A percentile compares a stretch with the other conserved stretches of the same genome.
Evolutionary conservation across 768 basidiomycete species (phyloP).

Genomic region (Pleurotus platypus): DNA sequence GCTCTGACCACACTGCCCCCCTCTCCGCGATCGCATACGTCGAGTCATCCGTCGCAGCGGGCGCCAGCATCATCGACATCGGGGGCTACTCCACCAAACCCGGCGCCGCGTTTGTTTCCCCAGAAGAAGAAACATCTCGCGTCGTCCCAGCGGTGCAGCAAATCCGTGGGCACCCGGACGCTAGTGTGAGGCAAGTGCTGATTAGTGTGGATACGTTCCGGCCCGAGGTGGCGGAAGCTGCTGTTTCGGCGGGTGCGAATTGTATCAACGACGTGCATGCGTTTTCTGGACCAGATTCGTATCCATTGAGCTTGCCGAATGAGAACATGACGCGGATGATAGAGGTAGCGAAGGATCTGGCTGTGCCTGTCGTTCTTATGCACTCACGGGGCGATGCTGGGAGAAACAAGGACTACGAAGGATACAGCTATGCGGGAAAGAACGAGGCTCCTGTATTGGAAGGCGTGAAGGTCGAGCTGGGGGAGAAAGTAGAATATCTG

Average conservation of each 20-base stretch:
- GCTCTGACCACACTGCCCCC: constrained; percentile 52
- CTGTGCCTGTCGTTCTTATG: constrained; percentile 88
- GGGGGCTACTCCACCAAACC: constrained; percentile 95
- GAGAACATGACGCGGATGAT: constrained; percentile 60
- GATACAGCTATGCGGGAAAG: constrained; percentile 39
- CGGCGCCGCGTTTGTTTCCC: constrained; percentile 59
- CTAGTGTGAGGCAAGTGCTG: constrained; percentile 28
- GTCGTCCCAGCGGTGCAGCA: constrained; percentile 69
- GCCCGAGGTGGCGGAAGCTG: constrained; percentile 70
- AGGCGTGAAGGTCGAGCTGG: constrained; percentile 72
- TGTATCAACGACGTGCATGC: constrained; percentile 93
- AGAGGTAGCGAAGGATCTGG: constrained; percentile 52
- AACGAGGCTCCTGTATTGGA: constrained; percentile 46
- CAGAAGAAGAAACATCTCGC: constrained; percentile 67
- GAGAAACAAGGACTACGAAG: constrained; percentile 60
- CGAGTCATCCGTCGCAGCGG: constrained; percentile 41
- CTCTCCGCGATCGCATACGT: constrained; percentile 54
- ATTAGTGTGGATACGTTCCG: constrained; percentile 91
- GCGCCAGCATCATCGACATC: constrained; percentile 82
- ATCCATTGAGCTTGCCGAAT: constrained; percentile 25
- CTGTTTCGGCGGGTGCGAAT: constrained; percentile 80
- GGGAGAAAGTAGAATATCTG: constrained; percentile 57
- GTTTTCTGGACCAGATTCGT: constrained; percentile 61
- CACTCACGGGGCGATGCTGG: constrained; percentile 88
- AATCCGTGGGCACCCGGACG: constrained; percentile 35